Evolutionary conservation across 164 flowering plant species (phyloP).

Genomic region (Kingdonia uniflora): DNA sequence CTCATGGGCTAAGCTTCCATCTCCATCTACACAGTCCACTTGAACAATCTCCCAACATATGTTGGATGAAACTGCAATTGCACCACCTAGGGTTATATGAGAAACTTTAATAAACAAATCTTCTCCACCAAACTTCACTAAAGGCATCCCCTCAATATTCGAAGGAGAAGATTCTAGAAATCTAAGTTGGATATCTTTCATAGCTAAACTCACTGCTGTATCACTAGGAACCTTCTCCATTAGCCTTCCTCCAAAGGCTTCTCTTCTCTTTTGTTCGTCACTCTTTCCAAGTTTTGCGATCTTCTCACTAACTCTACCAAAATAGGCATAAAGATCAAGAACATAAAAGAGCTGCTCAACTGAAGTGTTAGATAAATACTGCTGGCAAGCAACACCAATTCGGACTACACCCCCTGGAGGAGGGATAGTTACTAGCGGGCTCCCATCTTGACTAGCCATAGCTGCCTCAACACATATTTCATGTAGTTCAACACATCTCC

Average conservation of each 20-base stretch:
- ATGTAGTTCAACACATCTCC: constrained; percentile 83
- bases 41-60: constrained; percentile 64
- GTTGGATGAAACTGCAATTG: constrained; percentile 68
- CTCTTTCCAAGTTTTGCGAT: constrained; percentile 48
- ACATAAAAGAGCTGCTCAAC: constrained; percentile 87
- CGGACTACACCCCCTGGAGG: constrained; percentile 95
- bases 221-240: constrained; percentile 86
- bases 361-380: constrained; percentile 77
- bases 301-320: constrained; percentile 71
- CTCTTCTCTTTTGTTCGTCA: constrained; percentile 20
- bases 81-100: constrained; percentile 95
- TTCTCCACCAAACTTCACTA: constrained; percentile 72
- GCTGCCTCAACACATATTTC: constrained; percentile 75
- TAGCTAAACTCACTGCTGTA: constrained; percentile 66
- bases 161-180: constrained; percentile 59
- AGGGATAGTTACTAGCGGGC: constrained; percentile 57
- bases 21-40: constrained; percentile 63
- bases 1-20: constrained; percentile 23
- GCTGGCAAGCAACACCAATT: constrained; percentile 65
- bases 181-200: constrained; percentile 60
- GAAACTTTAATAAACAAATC: constrained; percentile 53
- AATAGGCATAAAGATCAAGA: constrained; percentile 69
- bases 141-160: constrained; percentile 49
- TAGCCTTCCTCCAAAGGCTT: constrained; percentile 27
- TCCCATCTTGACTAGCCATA: constrained; percentile 90